Conservation (phyloP, 495 filamentous ascomycete species). For the Aspergillus bridgeri region DNA sequence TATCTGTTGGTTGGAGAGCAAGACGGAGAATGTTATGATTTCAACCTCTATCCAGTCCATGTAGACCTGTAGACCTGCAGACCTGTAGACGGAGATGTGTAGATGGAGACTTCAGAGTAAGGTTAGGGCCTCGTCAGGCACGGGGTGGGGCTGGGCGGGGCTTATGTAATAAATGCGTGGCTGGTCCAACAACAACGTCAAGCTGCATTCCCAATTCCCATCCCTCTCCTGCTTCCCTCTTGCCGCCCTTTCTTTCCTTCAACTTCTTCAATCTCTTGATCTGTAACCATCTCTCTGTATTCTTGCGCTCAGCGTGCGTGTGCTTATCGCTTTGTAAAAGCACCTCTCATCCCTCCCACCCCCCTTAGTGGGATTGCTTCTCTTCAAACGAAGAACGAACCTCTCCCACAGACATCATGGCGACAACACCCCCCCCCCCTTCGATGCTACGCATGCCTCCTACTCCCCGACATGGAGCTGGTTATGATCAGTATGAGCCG, state of each 20-base stretch:
- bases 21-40: not conserved
- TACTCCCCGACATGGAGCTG: conserved; percentile 68
- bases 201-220: not conserved
- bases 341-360: not conserved
- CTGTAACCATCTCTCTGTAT: not conserved
- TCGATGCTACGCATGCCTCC: conserved; percentile 61
- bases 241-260: not conserved
- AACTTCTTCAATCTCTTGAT: not conserved
- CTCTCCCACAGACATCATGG: conserved; percentile 43
- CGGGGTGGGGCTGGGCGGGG: too few relatives aligned
- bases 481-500: conserved; percentile 66
- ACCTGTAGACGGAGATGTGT: too few relatives aligned
- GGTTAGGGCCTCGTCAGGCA: not conserved
- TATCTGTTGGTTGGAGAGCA: too few relatives aligned
- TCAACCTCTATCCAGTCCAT: too few relatives aligned
- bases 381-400: not conserved
- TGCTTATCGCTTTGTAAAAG: not conserved
- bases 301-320: not conserved
- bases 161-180: not conserved
- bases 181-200: not conserved
- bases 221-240: not conserved
- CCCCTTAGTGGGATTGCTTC: not conserved
- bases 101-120: too few relatives aligned
- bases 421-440: conserved; percentile 65
- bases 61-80: too few relatives aligned